A percentile compares a stretch with the other conserved stretches of the same genome.
Evolutionary conservation across 2,329 filamentous ascomycete species (phyloP).

Genomic region (Colletotrichum neosansevieriae): DNA sequence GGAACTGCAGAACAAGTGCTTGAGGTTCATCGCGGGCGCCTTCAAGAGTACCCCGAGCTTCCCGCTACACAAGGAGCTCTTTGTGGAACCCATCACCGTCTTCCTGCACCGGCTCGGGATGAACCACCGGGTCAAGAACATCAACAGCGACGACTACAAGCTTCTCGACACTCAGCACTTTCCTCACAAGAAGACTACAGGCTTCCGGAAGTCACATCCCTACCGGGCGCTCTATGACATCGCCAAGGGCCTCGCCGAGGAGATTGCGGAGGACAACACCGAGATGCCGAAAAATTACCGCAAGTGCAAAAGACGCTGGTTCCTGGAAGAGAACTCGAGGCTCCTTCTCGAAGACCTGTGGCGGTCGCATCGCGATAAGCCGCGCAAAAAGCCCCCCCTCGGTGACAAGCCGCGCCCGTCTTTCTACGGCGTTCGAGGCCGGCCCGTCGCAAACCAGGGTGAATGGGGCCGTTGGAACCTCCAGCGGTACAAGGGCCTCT

Average conservation of each 20-base stretch:
- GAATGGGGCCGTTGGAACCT: conserved; percentile 7
- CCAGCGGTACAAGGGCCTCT: conserved; percentile 1
- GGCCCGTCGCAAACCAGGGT: conserved; percentile 4
- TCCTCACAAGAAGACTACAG: neutral
- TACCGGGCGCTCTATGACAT: neutral
- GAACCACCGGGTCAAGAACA: neutral
- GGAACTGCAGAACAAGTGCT: neutral
- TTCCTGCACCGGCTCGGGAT: neutral
- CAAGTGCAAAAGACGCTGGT: neutral
- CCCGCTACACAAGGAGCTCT: neutral
- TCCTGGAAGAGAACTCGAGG: neutral
- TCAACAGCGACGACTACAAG: neutral
- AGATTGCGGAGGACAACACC: neutral
- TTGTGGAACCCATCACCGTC: neutral
- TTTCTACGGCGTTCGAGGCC: neutral
- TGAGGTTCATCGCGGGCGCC: neutral
- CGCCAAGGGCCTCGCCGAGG: neutral
- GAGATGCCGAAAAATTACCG: neutral
- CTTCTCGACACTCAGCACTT: neutral
- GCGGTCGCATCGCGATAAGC: too few relatives aligned
- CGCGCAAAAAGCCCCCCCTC: neutral
- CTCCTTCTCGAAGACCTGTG: neutral
- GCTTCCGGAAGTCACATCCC: neutral
- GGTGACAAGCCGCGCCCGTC: neutral
- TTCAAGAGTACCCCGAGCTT: neutral